Evolutionary conservation across 73 alveolate genomes (phyloP), one percentile per base, ranked within the genome.

Genomic region (Symbiodinium pilosum): DNA sequence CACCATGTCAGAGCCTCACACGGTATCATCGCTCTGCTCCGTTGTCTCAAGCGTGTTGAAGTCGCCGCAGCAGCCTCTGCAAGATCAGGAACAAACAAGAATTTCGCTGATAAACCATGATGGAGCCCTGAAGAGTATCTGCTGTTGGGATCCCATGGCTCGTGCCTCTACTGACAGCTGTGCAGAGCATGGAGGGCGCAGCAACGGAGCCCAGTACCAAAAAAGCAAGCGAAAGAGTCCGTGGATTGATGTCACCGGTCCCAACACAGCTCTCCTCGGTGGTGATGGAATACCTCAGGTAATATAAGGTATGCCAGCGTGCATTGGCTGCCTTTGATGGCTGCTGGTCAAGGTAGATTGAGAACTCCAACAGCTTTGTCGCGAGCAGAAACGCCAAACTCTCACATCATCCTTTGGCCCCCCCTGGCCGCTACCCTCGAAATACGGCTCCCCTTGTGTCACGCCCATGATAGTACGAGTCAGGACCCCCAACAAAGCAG

Each of bases 261-360:
- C 94, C 85, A 26, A 87, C 94, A 28, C 94, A 87, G 32, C 43
- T 43, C 94, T 87, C 94, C 43, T 87, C 94, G 42, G 84, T 28
- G 2, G 94, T 87, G 6, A 14, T 14, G 42, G 64, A 34, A 32
- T 87, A 87, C 94, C 94, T 87, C 16, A 34, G 40, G 18, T 28
- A n/a, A n/a, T n/a, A n/a, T n/a, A n/a, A n/a, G n/a, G 28, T 2
- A 30, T 56, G 77, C 20, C 28, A 56, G 32, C 75, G 75, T 54
- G 75, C 16, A 18, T 18, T 24, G n/a, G 75, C n/a, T 54, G 75
- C 30, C 84, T 21, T 69, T 47, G 59, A 47, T 14, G 6, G 59
- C 59, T 9, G 59, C 6, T 14, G 59, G 59, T 6, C 59, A 47
- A n/a, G n/a, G n/a, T n/a, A n/a, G n/a, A n/a, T n/a, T n/a, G n/a